Percentiles rank a stretch among this genome's conserved stretches.
phyloP scores from a whole-genome alignment of 1,284 basidiomycete species.

The Papiliotrema laurentii region DNA sequence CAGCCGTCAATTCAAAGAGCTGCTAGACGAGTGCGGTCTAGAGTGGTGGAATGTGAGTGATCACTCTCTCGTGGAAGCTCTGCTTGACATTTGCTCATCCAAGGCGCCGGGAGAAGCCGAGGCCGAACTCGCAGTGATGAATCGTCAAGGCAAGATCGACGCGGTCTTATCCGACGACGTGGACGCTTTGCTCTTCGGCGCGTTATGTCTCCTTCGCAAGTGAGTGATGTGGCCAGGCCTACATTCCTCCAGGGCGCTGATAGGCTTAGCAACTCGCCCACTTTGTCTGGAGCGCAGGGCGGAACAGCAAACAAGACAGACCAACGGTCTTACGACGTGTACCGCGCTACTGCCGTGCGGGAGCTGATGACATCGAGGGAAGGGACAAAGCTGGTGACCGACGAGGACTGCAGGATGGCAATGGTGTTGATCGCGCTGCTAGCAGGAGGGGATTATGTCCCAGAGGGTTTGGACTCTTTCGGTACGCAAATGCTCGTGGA shows the following conservation, averaged over 20 bases:
- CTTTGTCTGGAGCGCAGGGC: conserved; percentile 55
- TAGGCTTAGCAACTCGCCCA: conserved; percentile 64
- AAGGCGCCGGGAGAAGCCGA: conserved; percentile 94
- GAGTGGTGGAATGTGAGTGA: conserved; percentile 69
- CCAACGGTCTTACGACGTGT: conserved; percentile 68
- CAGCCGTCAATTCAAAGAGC: conserved; percentile 65
- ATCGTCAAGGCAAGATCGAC: conserved; percentile 74
- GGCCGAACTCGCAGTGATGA: conserved; percentile 87
- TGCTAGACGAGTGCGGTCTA: conserved; percentile 83
- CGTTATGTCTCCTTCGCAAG: conserved; percentile 73
- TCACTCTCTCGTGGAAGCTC: background rate
- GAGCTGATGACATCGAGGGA: conserved; percentile 20
- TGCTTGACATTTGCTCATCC: background rate
- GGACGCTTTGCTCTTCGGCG: conserved; percentile 88
- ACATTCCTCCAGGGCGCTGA: background rate
- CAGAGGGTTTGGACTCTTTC: conserved; percentile 46
- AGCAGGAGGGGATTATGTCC: conserved; percentile 85
- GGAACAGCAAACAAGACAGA: conserved; percentile 63
- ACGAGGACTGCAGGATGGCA: conserved; percentile 60
- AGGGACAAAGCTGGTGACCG: conserved; percentile 23
- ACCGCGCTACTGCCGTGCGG: conserved; percentile 54
- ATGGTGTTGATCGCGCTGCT: conserved; percentile 81
- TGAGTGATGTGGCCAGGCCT: conserved; percentile 32
- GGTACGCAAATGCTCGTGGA: too few relatives aligned
- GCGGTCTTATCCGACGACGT: conserved; percentile 89